Evolutionary conservation across 331 rosid genomes (phyloP).

Genomic region (Erythrophleum ivorense): DNA sequence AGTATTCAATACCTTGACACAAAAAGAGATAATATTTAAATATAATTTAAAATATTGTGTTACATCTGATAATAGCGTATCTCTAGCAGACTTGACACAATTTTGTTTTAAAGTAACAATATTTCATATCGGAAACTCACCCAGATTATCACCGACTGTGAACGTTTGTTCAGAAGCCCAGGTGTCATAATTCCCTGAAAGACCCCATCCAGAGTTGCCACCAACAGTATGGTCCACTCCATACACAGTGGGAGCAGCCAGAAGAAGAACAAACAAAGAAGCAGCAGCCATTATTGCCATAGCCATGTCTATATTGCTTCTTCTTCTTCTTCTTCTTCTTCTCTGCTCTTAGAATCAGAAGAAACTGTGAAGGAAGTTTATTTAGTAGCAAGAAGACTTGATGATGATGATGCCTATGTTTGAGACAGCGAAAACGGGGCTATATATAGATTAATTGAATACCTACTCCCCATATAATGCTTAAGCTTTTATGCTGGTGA

Average conservation of each 20-base stretch:
- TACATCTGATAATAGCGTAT: no score
- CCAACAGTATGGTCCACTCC: conserved; percentile 51
- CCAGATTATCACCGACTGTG: conserved; percentile 48
- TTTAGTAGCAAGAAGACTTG: not conserved
- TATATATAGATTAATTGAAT: not conserved
- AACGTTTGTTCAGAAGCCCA: conserved; percentile 49
- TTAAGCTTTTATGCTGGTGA: not conserved
- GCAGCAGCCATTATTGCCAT: conserved; percentile 13
- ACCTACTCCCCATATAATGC: not conserved
- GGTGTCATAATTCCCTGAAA: not conserved
- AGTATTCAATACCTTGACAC: no score
- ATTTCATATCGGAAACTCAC: conserved; percentile 20
- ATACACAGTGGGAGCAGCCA: conserved; percentile 44
- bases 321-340: not conserved
- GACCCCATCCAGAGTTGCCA: conserved; percentile 37
- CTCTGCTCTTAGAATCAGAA: not conserved
- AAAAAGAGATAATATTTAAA: no score
- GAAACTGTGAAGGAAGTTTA: not conserved
- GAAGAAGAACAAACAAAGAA: conserved; percentile 37
- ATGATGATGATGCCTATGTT: not conserved
- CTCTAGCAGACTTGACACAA: no score
- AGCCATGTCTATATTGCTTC: conserved; percentile 26
- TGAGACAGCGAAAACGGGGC: not conserved
- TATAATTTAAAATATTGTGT: no score
- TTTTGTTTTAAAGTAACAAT: no score